These are phyloP conservation scores for Stagonosporopsis vannaccii DNA, from an alignment of 2,329 filamentous ascomycete species.

Conservation along the genomic window DNA sequence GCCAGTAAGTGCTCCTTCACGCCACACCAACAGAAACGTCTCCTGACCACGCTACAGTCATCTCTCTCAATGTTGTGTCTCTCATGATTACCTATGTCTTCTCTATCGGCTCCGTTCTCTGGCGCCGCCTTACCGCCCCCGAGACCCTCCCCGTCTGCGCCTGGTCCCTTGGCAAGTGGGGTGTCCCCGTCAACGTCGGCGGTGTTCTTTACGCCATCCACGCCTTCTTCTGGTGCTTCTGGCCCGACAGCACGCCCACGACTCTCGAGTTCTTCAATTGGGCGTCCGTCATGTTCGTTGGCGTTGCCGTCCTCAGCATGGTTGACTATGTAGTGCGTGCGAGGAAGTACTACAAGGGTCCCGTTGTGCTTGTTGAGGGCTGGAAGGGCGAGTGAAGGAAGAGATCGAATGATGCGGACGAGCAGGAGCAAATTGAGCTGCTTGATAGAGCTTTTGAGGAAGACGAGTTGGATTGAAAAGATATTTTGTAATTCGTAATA, in stretches of 20 bases:
- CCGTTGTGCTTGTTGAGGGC: constrained; percentile 38
- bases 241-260: constrained; percentile 44
- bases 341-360: constrained; percentile 44
- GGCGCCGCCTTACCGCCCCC: constrained; percentile 47
- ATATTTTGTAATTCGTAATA: constrained; percentile 13
- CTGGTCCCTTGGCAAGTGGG: constrained; percentile 51
- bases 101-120: constrained; percentile 51
- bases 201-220: constrained; percentile 47
- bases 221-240: constrained; percentile 54
- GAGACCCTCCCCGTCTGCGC: constrained; percentile 48
- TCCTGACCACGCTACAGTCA: constrained; percentile 37
- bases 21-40: background rate
- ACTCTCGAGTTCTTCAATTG: constrained; percentile 43
- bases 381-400: constrained; percentile 32
- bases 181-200: constrained; percentile 48
- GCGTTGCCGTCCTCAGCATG: constrained; percentile 33
- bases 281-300: constrained; percentile 47
- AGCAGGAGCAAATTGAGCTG: constrained; percentile 7
- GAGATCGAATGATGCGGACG: background rate
- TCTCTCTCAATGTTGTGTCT: constrained; percentile 50
- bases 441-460: background rate
- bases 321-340: constrained; percentile 42
- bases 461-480: background rate
- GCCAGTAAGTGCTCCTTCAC: constrained; percentile 29
- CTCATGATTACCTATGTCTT: constrained; percentile 53